Conservation (phyloP, 108 stramenopile genomes). For the Aurantiochytrium sp. region DNA sequence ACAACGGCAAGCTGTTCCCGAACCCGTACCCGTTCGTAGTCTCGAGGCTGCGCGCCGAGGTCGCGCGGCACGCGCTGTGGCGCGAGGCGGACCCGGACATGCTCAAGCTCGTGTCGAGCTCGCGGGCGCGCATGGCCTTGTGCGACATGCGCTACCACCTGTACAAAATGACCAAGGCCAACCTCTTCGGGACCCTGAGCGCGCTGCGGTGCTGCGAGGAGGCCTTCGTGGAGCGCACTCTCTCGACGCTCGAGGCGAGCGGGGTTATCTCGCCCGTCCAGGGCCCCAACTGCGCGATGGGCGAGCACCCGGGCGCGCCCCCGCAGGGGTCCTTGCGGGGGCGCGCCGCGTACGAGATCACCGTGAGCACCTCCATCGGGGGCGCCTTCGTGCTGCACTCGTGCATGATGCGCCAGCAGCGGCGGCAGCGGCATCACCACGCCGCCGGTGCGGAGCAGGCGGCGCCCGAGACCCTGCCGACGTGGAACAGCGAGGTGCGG, state of each 20-base stretch:
- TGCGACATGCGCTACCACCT: background rate
- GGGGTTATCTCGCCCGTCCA: background rate
- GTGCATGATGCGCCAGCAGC: background rate
- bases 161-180: background rate
- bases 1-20: background rate
- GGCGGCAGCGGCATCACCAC: too few relatives aligned
- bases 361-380: background rate
- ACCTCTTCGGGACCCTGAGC: background rate
- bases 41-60: background rate
- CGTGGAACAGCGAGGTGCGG: background rate
- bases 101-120: background rate
- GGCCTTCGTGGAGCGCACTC: background rate
- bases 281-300: background rate
- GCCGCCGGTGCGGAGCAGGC: too few relatives aligned
- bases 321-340: background rate
- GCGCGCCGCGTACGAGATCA: background rate
- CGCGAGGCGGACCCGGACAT: background rate
- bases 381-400: background rate
- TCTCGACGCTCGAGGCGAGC: background rate
- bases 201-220: background rate
- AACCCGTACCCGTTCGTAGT: constrained; percentile 4
- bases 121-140: background rate
- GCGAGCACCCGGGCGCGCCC: background rate
- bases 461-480: too few relatives aligned
- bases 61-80: background rate